phyloP scores from a whole-genome alignment of 2,329 filamentous ascomycete species.

The Diaporthe capsici region DNA sequence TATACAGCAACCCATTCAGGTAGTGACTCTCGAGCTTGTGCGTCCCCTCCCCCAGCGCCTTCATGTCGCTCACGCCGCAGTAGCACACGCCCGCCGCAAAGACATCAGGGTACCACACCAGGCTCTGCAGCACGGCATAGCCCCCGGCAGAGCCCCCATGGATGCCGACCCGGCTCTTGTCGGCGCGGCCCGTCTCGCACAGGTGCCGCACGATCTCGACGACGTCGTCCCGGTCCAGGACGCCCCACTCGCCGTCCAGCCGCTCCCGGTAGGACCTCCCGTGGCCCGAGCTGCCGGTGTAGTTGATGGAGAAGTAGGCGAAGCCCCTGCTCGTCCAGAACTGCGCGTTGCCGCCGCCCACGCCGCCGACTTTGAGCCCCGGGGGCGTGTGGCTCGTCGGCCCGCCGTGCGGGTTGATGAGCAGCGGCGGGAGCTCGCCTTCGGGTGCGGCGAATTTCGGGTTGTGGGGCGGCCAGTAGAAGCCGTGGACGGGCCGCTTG shows the following conservation, averaged over 20 bases:
- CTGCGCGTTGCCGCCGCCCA: slow-evolving; percentile 53
- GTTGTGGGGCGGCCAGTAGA: slow-evolving; percentile 65
- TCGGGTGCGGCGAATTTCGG: slow-evolving; percentile 55
- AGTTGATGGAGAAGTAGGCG: slow-evolving; percentile 65
- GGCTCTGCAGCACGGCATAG: slow-evolving; percentile 65
- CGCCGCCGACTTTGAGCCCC: slow-evolving; percentile 55
- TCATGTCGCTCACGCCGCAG: slow-evolving; percentile 67
- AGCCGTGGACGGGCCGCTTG: slow-evolving; percentile 56
- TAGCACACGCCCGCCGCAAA: slow-evolving; percentile 65
- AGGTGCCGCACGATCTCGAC: slow-evolving; percentile 62
- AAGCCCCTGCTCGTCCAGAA: slow-evolving; percentile 69
- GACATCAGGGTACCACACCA: slow-evolving; percentile 60
- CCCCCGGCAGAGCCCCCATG: slow-evolving; percentile 67
- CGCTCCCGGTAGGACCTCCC: slow-evolving; percentile 64
- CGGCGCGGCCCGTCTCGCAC: slow-evolving; percentile 53
- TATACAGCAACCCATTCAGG: slow-evolving; percentile 59
- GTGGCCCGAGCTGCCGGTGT: slow-evolving; percentile 66
- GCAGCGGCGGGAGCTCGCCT: slow-evolving; percentile 60
- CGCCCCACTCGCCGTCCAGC: slow-evolving; percentile 65
- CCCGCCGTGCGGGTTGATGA: slow-evolving; percentile 66
- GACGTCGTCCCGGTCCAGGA: slow-evolving; percentile 65
- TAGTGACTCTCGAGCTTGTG: slow-evolving; percentile 72
- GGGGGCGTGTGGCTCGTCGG: slow-evolving; percentile 61
- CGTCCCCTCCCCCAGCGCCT: slow-evolving; percentile 59
- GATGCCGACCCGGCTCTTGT: slow-evolving; percentile 59